phyloP scores from a whole-genome alignment of 1,139 yeast genomes.

The Blastobotrys ciferrii region DNA sequence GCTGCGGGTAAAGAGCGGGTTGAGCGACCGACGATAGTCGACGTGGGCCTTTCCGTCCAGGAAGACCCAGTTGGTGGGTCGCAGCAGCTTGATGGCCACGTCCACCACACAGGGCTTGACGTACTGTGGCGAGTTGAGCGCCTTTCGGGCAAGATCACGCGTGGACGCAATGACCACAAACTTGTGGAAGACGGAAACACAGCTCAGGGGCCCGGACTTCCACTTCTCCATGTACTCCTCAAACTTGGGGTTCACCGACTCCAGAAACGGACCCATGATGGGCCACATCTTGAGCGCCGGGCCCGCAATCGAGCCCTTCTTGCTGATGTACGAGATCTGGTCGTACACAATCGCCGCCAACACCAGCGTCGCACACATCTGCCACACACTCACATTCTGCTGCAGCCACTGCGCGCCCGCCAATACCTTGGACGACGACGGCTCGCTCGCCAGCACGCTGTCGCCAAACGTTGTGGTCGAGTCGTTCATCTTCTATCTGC shows the following conservation, averaged over 20 bases:
- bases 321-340: conserved; percentile 71
- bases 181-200: conserved; percentile 97
- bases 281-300: conserved; percentile 89
- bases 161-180: conserved; percentile 93
- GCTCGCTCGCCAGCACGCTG: neutral
- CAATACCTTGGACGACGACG: conserved; percentile 3
- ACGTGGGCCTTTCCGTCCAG: conserved; percentile 92
- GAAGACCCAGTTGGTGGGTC: conserved; percentile 97
- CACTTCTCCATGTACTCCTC: conserved; percentile 91
- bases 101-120: conserved; percentile 98
- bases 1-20: conserved; percentile 79
- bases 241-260: conserved; percentile 93
- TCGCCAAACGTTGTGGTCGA: neutral
- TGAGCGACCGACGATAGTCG: conserved; percentile 87
- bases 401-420: conserved; percentile 9
- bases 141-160: conserved; percentile 87
- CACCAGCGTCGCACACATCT: conserved; percentile 50
- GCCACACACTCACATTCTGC: conserved; percentile 36
- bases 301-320: conserved; percentile 88
- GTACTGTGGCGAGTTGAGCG: conserved; percentile 76
- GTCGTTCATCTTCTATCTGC: neutral
- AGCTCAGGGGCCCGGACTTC: conserved; percentile 90
- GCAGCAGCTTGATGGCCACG: conserved; percentile 85
- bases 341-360: conserved; percentile 64
- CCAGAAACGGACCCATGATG: conserved; percentile 91